Evolutionary conservation across 2,329 filamentous ascomycete genomes (phyloP).

Genomic region (Paraconiothyrium sp.): DNA sequence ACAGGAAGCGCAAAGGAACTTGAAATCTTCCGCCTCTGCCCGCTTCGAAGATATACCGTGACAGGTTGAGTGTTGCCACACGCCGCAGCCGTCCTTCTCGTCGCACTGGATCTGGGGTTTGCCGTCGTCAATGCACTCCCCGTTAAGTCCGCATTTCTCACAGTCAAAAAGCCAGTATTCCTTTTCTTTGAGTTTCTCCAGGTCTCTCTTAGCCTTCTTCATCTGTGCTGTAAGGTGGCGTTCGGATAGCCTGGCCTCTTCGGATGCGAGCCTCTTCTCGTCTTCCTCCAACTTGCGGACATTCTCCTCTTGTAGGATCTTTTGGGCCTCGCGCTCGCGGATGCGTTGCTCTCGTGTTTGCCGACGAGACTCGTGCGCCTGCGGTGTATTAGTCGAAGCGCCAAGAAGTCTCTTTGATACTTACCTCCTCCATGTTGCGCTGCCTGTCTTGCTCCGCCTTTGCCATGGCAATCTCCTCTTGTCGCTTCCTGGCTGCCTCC

Average conservation of each 20-base stretch:
- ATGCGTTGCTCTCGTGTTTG: slow-evolving; percentile 86
- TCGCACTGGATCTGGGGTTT: slow-evolving; percentile 95
- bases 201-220: slow-evolving; percentile 78
- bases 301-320: slow-evolving; percentile 85
- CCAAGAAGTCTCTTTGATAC: background rate
- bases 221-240: slow-evolving; percentile 84
- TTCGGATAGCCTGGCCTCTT: slow-evolving; percentile 71
- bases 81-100: slow-evolving; percentile 72
- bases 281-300: slow-evolving; percentile 81
- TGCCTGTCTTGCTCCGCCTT: slow-evolving; percentile 66
- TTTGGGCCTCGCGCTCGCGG: slow-evolving; percentile 84
- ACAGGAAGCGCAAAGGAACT: slow-evolving; percentile 85
- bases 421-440: slow-evolving; percentile 72
- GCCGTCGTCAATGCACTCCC: slow-evolving; percentile 89
- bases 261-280: slow-evolving; percentile 64
- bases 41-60: slow-evolving; percentile 80
- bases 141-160: slow-evolving; percentile 83
- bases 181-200: slow-evolving; percentile 73
- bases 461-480: slow-evolving; percentile 70
- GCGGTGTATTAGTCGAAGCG: slow-evolving; percentile 31
- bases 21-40: slow-evolving; percentile 91
- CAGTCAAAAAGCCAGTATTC: slow-evolving; percentile 97
- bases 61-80: slow-evolving; percentile 97
- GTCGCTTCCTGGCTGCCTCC: slow-evolving; percentile 74
- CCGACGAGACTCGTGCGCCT: slow-evolving; percentile 80